These are phyloP conservation scores for Hirschioporus abietinus DNA, from an alignment of 768 basidiomycete genomes.

Conservation along the genomic window DNA sequence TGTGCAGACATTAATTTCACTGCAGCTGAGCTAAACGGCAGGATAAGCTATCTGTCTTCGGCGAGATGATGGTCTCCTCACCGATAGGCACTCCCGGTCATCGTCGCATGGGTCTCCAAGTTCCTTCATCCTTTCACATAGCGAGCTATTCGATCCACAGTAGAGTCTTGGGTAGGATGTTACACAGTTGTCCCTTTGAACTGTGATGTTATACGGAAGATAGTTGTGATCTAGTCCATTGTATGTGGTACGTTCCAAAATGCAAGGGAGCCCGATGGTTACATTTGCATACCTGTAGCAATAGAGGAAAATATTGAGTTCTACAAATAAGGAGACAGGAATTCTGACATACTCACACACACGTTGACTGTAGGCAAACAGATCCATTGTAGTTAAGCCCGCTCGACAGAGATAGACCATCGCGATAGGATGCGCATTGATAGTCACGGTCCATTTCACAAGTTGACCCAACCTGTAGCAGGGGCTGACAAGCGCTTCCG, in stretches of 20 bases:
- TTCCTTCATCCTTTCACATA: conserved; percentile 41
- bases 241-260: conserved; percentile 48
- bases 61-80: conserved; percentile 17
- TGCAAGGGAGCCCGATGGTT: conserved; percentile 45
- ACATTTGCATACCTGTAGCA: conserved; percentile 48
- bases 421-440: conserved; percentile 37
- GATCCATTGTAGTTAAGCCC: conserved; percentile 45
- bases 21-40: conserved; percentile 12
- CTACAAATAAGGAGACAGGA: conserved; percentile 2
- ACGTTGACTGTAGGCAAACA: conserved; percentile 51
- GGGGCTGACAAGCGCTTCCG: conserved; percentile 46
- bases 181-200: conserved; percentile 57
- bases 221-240: conserved; percentile 37
- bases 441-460: conserved; percentile 65
- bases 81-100: conserved; percentile 51
- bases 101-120: conserved; percentile 38
- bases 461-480: conserved; percentile 34
- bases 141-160: conserved; percentile 40
- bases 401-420: conserved; percentile 37
- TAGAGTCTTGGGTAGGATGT: conserved; percentile 37
- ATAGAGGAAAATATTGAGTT: background rate
- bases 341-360: conserved; percentile 41
- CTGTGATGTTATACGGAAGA: conserved; percentile 37
- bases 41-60: background rate
- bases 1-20: conserved; percentile 13